Evolutionary conservation across 495 filamentous ascomycete species (phyloP).

Genomic region (Trichocladium antarcticum): DNA sequence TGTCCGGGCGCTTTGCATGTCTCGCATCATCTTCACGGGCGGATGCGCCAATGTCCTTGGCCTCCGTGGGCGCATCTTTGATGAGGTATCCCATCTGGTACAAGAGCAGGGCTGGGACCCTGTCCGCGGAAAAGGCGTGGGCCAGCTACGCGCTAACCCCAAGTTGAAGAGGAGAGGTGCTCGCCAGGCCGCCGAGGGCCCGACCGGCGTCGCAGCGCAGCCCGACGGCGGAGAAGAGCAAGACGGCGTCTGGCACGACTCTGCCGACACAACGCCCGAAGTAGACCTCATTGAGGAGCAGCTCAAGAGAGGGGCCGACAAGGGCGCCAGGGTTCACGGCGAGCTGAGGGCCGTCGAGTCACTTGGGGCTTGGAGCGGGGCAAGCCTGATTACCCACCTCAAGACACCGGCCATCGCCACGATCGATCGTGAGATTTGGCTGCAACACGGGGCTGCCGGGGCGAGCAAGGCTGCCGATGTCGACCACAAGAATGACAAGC

Average conservation of each 20-base stretch:
- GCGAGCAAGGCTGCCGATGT: conserved; percentile 54
- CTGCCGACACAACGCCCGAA: conserved; percentile 39
- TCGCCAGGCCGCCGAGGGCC: conserved; percentile 21
- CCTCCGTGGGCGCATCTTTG: conserved; percentile 64
- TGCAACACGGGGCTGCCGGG: conserved; percentile 63
- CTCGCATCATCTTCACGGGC: conserved; percentile 78
- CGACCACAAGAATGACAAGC: conserved; percentile 36
- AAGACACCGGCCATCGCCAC: conserved; percentile 70
- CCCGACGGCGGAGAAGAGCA: conserved; percentile 12
- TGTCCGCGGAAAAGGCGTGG: conserved; percentile 51
- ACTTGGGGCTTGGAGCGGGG: conserved; percentile 80
- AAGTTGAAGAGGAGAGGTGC: conserved; percentile 35
- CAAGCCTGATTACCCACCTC: conserved; percentile 65
- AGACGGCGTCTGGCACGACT: conserved; percentile 29
- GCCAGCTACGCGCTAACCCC: conserved; percentile 43
- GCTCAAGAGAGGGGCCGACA: conserved; percentile 41
- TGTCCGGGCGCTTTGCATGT: conserved; percentile 73
- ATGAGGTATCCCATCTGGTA: conserved; percentile 57
- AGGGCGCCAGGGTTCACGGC: conserved; percentile 41
- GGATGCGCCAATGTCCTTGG: conserved; percentile 72
- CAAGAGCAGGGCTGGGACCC: conserved; percentile 64
- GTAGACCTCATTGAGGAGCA: conserved; percentile 54
- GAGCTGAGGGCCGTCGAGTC: conserved; percentile 66
- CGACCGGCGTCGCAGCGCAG: conserved; percentile 7
- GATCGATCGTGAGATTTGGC: conserved; percentile 75